A percentile compares a stretch with the other conserved stretches of the same genome.
These are phyloP conservation scores for Fusarium scirpi DNA, from an alignment of 2,329 filamentous ascomycete genomes.

Conservation along the genomic window DNA sequence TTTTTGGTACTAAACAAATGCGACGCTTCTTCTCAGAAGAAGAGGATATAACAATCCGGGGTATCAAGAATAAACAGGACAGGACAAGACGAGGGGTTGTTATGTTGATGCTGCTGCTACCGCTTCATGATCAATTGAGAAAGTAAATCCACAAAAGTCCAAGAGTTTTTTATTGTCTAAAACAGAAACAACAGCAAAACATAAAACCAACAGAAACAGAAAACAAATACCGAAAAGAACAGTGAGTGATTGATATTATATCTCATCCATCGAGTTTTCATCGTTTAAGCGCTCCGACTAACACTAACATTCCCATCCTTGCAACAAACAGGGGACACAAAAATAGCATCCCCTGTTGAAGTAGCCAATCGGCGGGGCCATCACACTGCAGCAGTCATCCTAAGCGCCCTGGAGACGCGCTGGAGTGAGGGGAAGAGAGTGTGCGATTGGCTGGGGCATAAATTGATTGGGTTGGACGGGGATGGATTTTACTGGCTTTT, in stretches of 20 bases:
- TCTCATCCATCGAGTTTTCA: not conserved
- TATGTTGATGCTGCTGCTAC: conserved; percentile 34
- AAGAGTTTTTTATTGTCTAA: not conserved
- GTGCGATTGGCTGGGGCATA: conserved; percentile 10
- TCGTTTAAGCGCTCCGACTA: conserved; percentile 41
- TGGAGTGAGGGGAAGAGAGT: conserved; percentile 25
- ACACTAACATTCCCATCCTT: conserved; percentile 5
- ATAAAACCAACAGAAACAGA: conserved; percentile 8
- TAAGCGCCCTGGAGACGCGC: conserved; percentile 44
- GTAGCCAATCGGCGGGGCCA: conserved; percentile 47
- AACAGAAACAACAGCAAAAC: conserved; percentile 10
- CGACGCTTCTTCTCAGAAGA: conserved; percentile 46
- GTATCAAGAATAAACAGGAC: conserved; percentile 28
- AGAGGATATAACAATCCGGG: conserved; percentile 21
- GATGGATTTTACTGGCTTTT: conserved; percentile 27
- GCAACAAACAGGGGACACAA: conserved; percentile 9
- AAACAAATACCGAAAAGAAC: not conserved
- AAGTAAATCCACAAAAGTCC: not conserved
- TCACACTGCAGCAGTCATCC: conserved; percentile 49
- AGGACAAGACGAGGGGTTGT: not conserved
- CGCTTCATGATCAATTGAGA: conserved; percentile 44
- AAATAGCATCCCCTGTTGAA: conserved; percentile 33
- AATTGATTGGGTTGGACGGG: conserved; percentile 24
- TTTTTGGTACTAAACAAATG: not conserved
- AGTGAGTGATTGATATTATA: conserved; percentile 32